A percentile compares a stretch with the other conserved stretches of the same genome.
Conservation (phyloP, 257 asterid genomes). For the Penstemon davidsonii region DNA sequence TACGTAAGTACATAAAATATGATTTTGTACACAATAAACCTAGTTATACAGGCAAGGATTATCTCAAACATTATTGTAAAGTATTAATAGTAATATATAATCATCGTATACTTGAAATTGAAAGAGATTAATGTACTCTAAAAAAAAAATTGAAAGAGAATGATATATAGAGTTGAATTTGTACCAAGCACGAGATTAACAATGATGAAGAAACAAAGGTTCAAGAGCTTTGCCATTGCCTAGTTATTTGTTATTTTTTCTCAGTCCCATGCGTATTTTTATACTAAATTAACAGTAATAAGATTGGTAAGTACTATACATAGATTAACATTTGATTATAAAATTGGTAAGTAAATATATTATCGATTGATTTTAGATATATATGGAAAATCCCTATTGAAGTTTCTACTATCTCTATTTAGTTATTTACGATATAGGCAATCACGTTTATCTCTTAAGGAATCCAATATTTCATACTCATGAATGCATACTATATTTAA, state of each 20-base stretch:
- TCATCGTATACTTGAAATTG: neutral
- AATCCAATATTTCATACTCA: no score
- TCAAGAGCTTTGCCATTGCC: constrained; percentile 24
- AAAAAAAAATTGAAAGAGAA: neutral
- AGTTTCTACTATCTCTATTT: no score
- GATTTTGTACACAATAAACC: neutral
- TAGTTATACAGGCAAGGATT: neutral
- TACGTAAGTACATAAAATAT: no score
- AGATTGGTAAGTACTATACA: neutral
- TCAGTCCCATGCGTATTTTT: constrained; percentile 3
- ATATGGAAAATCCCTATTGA: no score
- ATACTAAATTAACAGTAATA: constrained; percentile 7
- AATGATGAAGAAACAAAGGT: constrained; percentile 1
- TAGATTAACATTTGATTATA: neutral
- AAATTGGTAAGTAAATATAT: no score
- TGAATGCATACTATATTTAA: no score
- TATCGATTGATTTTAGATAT: no score
- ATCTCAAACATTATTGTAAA: neutral
- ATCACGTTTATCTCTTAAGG: no score
- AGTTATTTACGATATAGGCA: no score
- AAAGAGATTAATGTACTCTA: neutral
- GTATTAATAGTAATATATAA: no score
- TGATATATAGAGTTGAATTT: neutral
- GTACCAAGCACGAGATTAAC: constrained; percentile 32
- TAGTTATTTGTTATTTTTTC: neutral